These are phyloP conservation scores for Sarocladium oryzae DNA, from an alignment of 2,329 filamentous ascomycete species.

Conservation along the genomic window DNA sequence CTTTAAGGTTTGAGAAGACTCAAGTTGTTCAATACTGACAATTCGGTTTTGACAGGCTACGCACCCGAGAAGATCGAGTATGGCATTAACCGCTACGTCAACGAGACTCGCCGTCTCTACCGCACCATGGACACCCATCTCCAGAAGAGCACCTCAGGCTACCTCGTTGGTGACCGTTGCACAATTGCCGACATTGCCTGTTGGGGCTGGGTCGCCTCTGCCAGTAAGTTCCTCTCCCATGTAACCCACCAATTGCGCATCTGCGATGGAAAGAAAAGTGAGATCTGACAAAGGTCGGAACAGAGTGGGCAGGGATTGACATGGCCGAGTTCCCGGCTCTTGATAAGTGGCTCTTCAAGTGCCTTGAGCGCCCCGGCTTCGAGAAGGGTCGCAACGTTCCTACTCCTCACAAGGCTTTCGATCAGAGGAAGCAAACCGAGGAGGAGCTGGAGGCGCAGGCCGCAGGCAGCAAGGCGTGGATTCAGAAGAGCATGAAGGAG, in stretches of 20 bases:
- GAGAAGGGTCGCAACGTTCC: constrained; percentile 72
- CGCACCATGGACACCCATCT: constrained; percentile 70
- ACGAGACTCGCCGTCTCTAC: constrained; percentile 79
- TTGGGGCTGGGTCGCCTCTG: constrained; percentile 67
- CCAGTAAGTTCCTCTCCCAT: constrained; percentile 29
- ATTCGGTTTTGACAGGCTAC: constrained; percentile 45
- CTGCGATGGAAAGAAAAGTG: not conserved
- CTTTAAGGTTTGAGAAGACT: not conserved
- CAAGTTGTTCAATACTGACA: not conserved
- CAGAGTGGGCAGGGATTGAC: constrained; percentile 41
- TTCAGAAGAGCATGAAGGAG: constrained; percentile 62
- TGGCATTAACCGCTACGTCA: constrained; percentile 73
- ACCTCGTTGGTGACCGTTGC: constrained; percentile 59
- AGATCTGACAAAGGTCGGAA: constrained; percentile 1
- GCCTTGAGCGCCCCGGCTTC: constrained; percentile 63
- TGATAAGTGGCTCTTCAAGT: constrained; percentile 68
- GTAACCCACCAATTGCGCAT: not conserved
- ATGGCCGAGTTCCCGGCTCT: constrained; percentile 70
- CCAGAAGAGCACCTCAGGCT: constrained; percentile 45
- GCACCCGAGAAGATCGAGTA: constrained; percentile 79
- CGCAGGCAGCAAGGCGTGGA: constrained; percentile 50
- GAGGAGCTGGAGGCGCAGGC: constrained; percentile 53
- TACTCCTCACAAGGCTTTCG: constrained; percentile 54
- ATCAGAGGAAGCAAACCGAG: constrained; percentile 34
- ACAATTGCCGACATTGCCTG: constrained; percentile 75